These are phyloP conservation scores for Suillus lakei DNA, from an alignment of 768 basidiomycete genomes.

Conservation along the genomic window DNA sequence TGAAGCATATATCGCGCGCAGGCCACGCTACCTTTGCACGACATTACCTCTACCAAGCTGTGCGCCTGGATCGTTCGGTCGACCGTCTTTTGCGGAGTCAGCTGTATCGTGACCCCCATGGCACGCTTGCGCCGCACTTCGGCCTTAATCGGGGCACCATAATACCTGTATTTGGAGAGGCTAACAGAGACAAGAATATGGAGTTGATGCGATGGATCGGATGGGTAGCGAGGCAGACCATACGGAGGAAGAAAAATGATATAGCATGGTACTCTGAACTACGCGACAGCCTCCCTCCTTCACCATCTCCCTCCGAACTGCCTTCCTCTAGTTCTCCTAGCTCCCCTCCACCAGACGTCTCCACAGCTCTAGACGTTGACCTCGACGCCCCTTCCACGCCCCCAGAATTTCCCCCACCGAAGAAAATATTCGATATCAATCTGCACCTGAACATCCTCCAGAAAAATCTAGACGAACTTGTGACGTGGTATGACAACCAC, in stretches of 20 bases:
- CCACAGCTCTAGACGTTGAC: conserved; percentile 17
- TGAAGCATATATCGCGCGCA: conserved; percentile 57
- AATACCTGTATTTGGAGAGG: conserved; percentile 58
- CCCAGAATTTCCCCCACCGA: conserved; percentile 22
- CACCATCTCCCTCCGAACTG: conserved; percentile 20
- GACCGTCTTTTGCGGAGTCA: conserved; percentile 39
- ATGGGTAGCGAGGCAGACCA: conserved; percentile 47
- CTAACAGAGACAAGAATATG: conserved; percentile 63
- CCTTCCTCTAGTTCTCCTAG: not conserved
- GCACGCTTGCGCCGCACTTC: conserved; percentile 54
- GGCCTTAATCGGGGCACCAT: conserved; percentile 60
- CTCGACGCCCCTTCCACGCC: conserved; percentile 32
- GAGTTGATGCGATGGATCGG: conserved; percentile 64
- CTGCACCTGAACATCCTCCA: conserved; percentile 61
- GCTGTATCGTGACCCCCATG: conserved; percentile 34
- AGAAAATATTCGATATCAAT: conserved; percentile 49
- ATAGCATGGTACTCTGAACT: conserved; percentile 46
- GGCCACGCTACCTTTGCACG: conserved; percentile 60
- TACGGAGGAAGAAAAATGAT: conserved; percentile 55
- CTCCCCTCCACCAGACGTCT: conserved; percentile 26
- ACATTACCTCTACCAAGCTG: conserved; percentile 67
- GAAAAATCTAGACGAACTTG: conserved; percentile 57
- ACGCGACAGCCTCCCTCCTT: conserved; percentile 21
- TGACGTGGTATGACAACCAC: conserved; percentile 41
- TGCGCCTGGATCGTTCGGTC: conserved; percentile 44